phyloP scores from a whole-genome alignment of 371 early-diverging fungal genomes.

The Saksenaea oblongispora region DNA sequence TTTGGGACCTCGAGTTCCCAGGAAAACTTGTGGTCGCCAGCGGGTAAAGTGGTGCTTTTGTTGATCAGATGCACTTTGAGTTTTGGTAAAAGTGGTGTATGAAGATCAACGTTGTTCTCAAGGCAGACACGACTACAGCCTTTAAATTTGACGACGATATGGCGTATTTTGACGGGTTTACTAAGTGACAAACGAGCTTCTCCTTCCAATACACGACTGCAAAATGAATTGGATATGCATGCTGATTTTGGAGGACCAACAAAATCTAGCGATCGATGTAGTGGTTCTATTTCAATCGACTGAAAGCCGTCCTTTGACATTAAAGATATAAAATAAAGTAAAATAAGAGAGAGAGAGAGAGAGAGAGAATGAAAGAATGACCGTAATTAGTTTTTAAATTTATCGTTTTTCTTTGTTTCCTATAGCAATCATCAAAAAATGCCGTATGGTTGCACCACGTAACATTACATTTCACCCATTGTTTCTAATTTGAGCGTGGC shows the following conservation, averaged over 20 bases:
- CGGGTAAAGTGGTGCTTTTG: slow-evolving; percentile 23
- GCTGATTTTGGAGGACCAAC: slow-evolving; percentile 33
- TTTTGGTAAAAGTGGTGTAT: slow-evolving; percentile 31
- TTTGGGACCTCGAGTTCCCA: slow-evolving; percentile 41
- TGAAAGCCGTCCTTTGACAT: slow-evolving; percentile 44
- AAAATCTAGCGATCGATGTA: slow-evolving; percentile 36
- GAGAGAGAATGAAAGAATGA: slow-evolving; percentile 3
- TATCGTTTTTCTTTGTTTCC: slow-evolving; percentile 1
- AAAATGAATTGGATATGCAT: not conserved
- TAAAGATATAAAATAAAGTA: slow-evolving; percentile 1
- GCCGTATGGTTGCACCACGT: not conserved
- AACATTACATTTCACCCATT: slow-evolving; percentile 1
- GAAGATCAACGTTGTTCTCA: slow-evolving; percentile 14
- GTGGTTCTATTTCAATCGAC: slow-evolving; percentile 41
- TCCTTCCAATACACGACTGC: slow-evolving; percentile 30
- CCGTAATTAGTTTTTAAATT: slow-evolving; percentile 1
- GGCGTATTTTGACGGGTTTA: slow-evolving; percentile 36
- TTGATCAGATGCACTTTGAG: slow-evolving; percentile 29
- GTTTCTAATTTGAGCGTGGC: slow-evolving; percentile 1
- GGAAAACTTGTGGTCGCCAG: slow-evolving; percentile 36
- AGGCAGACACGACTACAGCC: slow-evolving; percentile 30
- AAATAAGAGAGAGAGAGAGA: slow-evolving; percentile 2
- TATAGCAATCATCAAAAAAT: not conserved
- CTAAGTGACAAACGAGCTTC: slow-evolving; percentile 26
- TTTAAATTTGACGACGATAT: slow-evolving; percentile 47